These are phyloP conservation scores for Termitomyces sp. DNA, from an alignment of 768 basidiomycete species.

Conservation along the genomic window DNA sequence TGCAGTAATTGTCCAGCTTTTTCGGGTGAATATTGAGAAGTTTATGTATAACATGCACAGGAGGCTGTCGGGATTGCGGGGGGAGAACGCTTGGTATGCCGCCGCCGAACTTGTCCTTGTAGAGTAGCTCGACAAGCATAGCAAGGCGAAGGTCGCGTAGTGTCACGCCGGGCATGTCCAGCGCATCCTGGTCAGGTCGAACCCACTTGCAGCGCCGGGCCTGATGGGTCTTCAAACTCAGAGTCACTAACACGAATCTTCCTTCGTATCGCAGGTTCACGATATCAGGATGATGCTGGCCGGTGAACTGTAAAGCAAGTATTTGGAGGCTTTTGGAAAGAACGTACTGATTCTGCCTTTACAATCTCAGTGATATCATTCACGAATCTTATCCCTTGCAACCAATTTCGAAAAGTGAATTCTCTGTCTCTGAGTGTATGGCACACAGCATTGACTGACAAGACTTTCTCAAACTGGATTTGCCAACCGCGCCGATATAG, in stretches of 20 bases:
- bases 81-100: not conserved
- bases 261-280: slow-evolving; percentile 12
- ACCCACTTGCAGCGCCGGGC: slow-evolving; percentile 12
- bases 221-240: slow-evolving; percentile 21
- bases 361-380: slow-evolving; percentile 10
- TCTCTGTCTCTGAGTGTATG: slow-evolving; percentile 10
- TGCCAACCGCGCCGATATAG: slow-evolving; percentile 27
- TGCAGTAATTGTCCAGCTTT: not conserved
- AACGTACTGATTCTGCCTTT: slow-evolving; percentile 1
- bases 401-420: slow-evolving; percentile 16
- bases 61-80: not conserved
- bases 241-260: slow-evolving; percentile 5
- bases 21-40: not conserved
- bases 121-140: slow-evolving; percentile 28
- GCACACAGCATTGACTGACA: not conserved
- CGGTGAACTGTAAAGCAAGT: not conserved
- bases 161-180: slow-evolving; percentile 36
- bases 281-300: slow-evolving; percentile 20
- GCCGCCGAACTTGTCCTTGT: not conserved
- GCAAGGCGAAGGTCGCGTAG: slow-evolving; percentile 47
- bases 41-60: not conserved
- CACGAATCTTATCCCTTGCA: slow-evolving; percentile 15
- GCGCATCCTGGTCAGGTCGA: not conserved
- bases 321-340: not conserved
- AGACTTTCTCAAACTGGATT: not conserved